Base-by-base conservation (phyloP, 306 rosid genomes). In the Dalbergia cochinchinensis region DNA sequence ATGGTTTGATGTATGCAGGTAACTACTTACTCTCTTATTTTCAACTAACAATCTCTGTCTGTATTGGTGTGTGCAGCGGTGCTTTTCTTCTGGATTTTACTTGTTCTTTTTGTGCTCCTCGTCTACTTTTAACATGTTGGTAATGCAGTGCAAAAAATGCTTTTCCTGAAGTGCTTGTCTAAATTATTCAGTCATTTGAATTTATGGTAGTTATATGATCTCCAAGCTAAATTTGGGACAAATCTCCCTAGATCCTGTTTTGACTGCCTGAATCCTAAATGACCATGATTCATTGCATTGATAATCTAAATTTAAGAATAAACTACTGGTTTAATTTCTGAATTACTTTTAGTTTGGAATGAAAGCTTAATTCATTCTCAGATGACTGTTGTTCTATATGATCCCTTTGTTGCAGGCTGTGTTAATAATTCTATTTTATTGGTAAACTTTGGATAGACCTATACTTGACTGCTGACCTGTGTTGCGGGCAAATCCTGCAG, bases 1-100 rank as follows among this genome's bases (percentile, higher is more conserved):
- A 82, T 19, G 89, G 97, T 76, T 74, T 95, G 63, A 95, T 95
- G 99, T 93, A 90, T 78, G 94, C 99, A 90, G 99, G 99, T 95
- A 86, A 89, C 70, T 62, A 44, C 70, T 73, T 82, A 64, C 50
- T 41, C 47, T 60, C 48, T 72, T 18, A 64, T 26, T 84, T 68
- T 54, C 10, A 47, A 47, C 58, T 78, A 39, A 47, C 79, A 59
- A 63, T 44, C 11, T 64, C n/a, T 66, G 15, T 37, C 26, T 70
- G 50, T 73, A 18, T 72, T 18, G 37, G 41, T 50, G 35, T 61
- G 50, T 11, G 53, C 34, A 33, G 50, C 12, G 19, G 68, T 62
- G 16, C 20, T 42, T 55, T 13, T 63, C 77, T 54, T 71, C 60
- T 61, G 76, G 78, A 66, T 69, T 76, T 55, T 34, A n/a, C 19